Percentiles rank a stretch among this genome's conserved stretches.
These are phyloP conservation scores for Coniferiporia weirii DNA, from an alignment of 1,284 basidiomycete genomes.

Conservation along the genomic window DNA sequence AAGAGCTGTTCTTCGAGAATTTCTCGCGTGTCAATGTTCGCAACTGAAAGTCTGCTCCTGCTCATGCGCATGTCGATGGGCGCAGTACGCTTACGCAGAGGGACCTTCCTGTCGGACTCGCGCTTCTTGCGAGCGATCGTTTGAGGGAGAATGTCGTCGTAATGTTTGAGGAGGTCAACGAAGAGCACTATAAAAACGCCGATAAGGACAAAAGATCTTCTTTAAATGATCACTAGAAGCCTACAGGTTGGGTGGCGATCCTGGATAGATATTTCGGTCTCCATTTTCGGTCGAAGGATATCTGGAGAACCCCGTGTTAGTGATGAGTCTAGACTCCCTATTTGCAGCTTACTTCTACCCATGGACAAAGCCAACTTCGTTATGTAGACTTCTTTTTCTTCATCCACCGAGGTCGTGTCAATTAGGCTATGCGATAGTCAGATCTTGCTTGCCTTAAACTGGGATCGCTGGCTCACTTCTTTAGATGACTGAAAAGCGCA, in stretches of 20 bases:
- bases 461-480: slow-evolving; percentile 42
- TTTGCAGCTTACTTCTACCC: slow-evolving; percentile 59
- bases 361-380: slow-evolving; percentile 84
- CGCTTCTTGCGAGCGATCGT: slow-evolving; percentile 80
- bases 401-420: slow-evolving; percentile 60
- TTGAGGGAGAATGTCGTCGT: slow-evolving; percentile 71
- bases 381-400: slow-evolving; percentile 71
- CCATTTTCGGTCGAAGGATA: slow-evolving; percentile 75
- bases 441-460: neutral
- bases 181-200: slow-evolving; percentile 51
- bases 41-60: slow-evolving; percentile 43
- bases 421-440: slow-evolving; percentile 48
- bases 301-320: neutral
- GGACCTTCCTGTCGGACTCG: slow-evolving; percentile 78
- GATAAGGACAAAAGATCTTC: neutral
- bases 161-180: slow-evolving; percentile 80
- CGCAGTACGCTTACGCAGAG: slow-evolving; percentile 80
- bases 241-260: slow-evolving; percentile 76
- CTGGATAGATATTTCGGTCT: slow-evolving; percentile 79
- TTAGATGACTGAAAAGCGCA: slow-evolving; percentile 73
- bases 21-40: slow-evolving; percentile 36
- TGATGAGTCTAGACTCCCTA: slow-evolving; percentile 27
- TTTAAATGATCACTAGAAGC: slow-evolving; percentile 24
- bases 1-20: slow-evolving; percentile 42
- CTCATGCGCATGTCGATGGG: slow-evolving; percentile 86